Conservation (phyloP, 2,329 filamentous ascomycete genomes). For the Aspergillus sp. region DNA sequence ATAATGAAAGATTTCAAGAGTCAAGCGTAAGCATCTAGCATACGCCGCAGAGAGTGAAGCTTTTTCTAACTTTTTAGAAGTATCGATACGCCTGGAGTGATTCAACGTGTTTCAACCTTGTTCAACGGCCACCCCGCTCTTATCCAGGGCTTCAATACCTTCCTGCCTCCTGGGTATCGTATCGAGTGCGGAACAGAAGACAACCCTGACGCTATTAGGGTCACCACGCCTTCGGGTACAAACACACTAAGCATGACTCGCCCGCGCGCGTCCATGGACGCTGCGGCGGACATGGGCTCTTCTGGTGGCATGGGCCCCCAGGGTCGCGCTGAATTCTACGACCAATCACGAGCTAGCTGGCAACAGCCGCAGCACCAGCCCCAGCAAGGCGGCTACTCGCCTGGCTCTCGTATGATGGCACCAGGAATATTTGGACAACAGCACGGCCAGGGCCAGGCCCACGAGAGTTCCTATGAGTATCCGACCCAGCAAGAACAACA, state of each 20-base stretch:
- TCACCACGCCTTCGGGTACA: conserved; percentile 96
- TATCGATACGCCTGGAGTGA: conserved; percentile 95
- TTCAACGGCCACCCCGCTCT: conserved; percentile 93
- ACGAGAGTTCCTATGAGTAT: conserved; percentile 39
- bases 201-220: conserved; percentile 90
- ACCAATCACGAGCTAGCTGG: conserved; percentile 34
- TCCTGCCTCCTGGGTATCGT: conserved; percentile 87
- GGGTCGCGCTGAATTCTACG: conserved; percentile 34
- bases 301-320: conserved; percentile 25
- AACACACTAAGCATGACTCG: conserved; percentile 74
- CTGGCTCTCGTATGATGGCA: conserved; percentile 32
- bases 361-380: conserved; percentile 30
- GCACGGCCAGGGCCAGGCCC: conserved; percentile 31
- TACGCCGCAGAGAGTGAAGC: not conserved
- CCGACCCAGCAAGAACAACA: conserved; percentile 40
- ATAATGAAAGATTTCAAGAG: conserved; percentile 99
- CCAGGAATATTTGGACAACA: conserved; percentile 32
- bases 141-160: conserved; percentile 98
- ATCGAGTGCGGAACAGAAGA: conserved; percentile 94
- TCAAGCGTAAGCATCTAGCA: conserved; percentile 62
- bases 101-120: conserved; percentile 88
- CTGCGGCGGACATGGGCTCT: conserved; percentile 24
- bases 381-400: conserved; percentile 34
- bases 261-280: conserved; percentile 30
- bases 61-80: conserved; percentile 30